A percentile compares a stretch with the other conserved stretches of the same genome.
Conservation (phyloP, 352 stramenopile genomes). For the Globisporangium yorkense region DNA sequence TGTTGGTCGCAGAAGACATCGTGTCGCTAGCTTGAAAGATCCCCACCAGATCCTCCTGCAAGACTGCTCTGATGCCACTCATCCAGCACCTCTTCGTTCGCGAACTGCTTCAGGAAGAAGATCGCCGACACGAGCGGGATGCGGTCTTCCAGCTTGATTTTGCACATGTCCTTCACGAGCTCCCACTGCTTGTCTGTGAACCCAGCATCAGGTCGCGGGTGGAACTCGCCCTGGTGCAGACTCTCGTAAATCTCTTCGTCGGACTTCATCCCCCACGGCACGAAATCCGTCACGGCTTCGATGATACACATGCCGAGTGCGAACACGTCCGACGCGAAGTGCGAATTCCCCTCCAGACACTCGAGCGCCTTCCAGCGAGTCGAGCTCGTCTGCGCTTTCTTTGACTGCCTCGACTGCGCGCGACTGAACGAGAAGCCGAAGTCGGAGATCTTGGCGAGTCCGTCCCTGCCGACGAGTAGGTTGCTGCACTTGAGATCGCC, state of each 20-base stretch:
- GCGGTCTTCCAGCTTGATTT: conserved; percentile 4
- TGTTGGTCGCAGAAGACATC: too few relatives aligned
- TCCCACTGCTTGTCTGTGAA: conserved; percentile 12
- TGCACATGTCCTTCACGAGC: conserved; percentile 5
- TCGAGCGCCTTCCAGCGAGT: conserved; percentile 35
- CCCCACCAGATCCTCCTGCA: too few relatives aligned
- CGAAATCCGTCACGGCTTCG: conserved; percentile 8
- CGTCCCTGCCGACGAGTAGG: conserved; percentile 56
- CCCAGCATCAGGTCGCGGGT: conserved; percentile 1
- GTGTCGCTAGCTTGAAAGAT: too few relatives aligned
- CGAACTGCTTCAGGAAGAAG: not conserved
- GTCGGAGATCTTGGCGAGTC: conserved; percentile 33
- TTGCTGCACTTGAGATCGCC: conserved; percentile 88
- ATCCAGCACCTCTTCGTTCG: too few relatives aligned
- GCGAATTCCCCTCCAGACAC: conserved; percentile 19
- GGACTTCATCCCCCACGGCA: conserved; percentile 21
- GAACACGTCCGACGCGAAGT: conserved; percentile 31
- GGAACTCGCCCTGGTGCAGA: conserved; percentile 2
- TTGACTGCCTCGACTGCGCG: conserved; percentile 18
- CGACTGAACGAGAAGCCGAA: conserved; percentile 34
- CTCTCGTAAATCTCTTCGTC: conserved; percentile 22
- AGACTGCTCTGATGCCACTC: too few relatives aligned
- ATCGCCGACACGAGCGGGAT: conserved; percentile 2
- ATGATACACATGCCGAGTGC: conserved; percentile 21
- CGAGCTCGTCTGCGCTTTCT: conserved; percentile 24